Conservation (phyloP, 2,329 filamentous ascomycete species). For the Fusarium ambrosium region DNA sequence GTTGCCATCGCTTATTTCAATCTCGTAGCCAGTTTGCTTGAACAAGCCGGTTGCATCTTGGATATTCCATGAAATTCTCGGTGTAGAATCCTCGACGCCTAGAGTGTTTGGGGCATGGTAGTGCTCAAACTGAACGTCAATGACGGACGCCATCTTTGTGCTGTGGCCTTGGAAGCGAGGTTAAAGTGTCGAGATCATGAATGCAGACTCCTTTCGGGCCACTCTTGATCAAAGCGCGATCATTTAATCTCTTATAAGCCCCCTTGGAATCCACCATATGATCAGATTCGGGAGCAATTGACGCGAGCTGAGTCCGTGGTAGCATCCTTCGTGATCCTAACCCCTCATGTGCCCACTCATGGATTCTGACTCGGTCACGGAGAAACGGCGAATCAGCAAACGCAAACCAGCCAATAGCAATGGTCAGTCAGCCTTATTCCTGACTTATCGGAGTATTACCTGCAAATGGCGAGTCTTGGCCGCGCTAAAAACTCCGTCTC, state of each 20-base stretch:
- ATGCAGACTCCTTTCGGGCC: not conserved
- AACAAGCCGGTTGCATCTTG: not conserved
- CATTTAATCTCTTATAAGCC: not conserved
- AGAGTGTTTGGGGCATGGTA: slow-evolving; percentile 13
- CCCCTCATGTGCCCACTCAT: not conserved
- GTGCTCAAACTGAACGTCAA: slow-evolving; percentile 27
- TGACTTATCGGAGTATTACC: not conserved
- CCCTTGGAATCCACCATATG: not conserved
- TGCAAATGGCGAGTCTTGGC: not conserved
- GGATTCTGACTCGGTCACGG: not conserved
- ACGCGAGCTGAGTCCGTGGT: not conserved
- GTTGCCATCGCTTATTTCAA: slow-evolving; percentile 19
- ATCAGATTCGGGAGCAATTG: not conserved
- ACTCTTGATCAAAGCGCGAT: not conserved
- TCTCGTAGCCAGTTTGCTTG: slow-evolving; percentile 25
- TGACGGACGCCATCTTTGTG: not conserved
- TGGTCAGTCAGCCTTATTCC: not conserved
- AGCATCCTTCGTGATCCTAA: not conserved
- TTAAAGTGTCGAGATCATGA: not conserved
- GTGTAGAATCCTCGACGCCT: slow-evolving; percentile 12
- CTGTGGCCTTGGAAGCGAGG: not conserved
- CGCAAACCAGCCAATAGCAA: not conserved
- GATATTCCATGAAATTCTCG: slow-evolving; percentile 33
- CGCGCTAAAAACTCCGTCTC: not conserved
- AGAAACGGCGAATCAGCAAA: not conserved